Conservation (phyloP, 768 basidiomycete genomes). For the Serendipita sp. region DNA sequence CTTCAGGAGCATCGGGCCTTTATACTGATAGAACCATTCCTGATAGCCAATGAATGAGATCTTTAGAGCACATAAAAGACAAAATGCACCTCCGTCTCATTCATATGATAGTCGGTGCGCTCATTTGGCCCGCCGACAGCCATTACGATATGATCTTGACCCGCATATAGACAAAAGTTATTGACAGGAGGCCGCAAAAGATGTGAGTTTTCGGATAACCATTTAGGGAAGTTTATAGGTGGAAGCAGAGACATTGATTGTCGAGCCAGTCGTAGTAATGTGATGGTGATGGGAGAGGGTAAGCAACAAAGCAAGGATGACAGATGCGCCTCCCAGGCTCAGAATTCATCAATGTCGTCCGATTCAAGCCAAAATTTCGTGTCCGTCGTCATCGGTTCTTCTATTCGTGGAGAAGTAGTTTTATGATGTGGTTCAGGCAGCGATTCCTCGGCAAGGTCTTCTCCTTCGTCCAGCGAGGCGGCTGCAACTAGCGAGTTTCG, state of each 20-base stretch:
- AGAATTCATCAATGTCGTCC: conserved; percentile 25
- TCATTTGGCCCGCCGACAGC: conserved; percentile 91
- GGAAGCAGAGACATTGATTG: conserved; percentile 61
- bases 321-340: background rate
- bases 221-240: conserved; percentile 79
- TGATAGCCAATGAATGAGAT: conserved; percentile 17
- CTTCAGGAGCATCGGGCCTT: conserved; percentile 81
- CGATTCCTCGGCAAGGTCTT: conserved; percentile 26
- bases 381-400: conserved; percentile 13
- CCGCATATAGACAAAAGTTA: conserved; percentile 72
- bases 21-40: conserved; percentile 99
- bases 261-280: background rate
- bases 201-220: conserved; percentile 71
- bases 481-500: no score
- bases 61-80: conserved; percentile 10
- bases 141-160: conserved; percentile 88
- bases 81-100: conserved; percentile 71
- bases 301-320: background rate
- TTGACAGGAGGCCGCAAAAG: conserved; percentile 83
- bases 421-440: conserved; percentile 17
- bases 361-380: conserved; percentile 22
- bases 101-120: conserved; percentile 86
- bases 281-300: background rate
- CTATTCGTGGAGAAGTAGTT: conserved; percentile 12
- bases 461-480: conserved; percentile 10